phyloP scores from a whole-genome alignment of 1,284 basidiomycete genomes.

The Pterulicium gracile region DNA sequence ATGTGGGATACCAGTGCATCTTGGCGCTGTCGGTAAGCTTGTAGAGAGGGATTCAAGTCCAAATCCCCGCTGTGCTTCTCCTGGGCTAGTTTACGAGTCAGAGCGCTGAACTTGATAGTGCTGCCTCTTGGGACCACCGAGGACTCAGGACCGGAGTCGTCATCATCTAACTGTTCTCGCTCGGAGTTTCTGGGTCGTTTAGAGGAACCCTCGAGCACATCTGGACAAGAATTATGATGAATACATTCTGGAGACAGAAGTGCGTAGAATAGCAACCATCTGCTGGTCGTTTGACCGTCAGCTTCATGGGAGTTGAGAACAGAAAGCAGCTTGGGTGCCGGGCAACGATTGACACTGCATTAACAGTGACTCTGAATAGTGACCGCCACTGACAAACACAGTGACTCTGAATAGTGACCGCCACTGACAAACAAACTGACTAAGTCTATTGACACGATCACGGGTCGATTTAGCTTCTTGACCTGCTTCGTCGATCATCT shows the following conservation, averaged over 20 bases:
- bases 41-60: conserved; percentile 34
- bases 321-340: no score
- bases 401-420: background rate
- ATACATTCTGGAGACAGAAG: background rate
- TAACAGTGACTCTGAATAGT: no score
- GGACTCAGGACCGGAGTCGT: background rate
- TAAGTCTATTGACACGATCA: background rate
- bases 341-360: no score
- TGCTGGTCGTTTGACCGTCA: background rate
- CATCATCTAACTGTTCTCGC: background rate
- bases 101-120: conserved; percentile 73
- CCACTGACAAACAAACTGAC: background rate
- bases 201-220: background rate
- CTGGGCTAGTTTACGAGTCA: conserved; percentile 65
- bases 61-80: conserved; percentile 32
- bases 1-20: conserved; percentile 67
- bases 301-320: background rate
- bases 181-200: background rate
- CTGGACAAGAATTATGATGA: background rate
- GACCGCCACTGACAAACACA: background rate
- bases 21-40: conserved; percentile 55
- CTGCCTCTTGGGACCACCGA: conserved; percentile 54
- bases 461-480: background rate
- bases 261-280: background rate
- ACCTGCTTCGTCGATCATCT: background rate